These are phyloP conservation scores for Daldinia eschscholtzii DNA, from an alignment of 2,329 filamentous ascomycete genomes.

Conservation along the genomic window DNA sequence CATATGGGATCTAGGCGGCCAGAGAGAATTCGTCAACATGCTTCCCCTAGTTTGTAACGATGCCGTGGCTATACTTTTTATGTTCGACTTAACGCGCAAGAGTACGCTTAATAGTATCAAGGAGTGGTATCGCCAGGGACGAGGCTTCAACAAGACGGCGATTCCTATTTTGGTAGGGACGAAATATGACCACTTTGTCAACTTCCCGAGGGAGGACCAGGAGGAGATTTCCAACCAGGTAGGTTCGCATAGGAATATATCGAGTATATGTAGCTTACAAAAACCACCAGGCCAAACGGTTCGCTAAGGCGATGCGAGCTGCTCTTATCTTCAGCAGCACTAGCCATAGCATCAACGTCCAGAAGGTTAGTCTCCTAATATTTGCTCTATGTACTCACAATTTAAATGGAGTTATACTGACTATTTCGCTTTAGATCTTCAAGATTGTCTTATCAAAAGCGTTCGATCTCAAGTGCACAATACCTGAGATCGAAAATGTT, in stretches of 20 bases:
- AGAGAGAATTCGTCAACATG: constrained; percentile 99
- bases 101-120: constrained; percentile 99
- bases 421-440: constrained; percentile 79
- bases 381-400: neutral
- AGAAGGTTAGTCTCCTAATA: constrained; percentile 75
- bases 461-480: constrained; percentile 98
- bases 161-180: constrained; percentile 97
- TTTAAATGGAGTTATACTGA: constrained; percentile 20
- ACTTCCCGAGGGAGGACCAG: constrained; percentile 96
- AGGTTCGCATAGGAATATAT: constrained; percentile 30
- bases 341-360: constrained; percentile 99
- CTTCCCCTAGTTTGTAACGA: constrained; percentile 99
- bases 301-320: constrained; percentile 98
- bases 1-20: constrained; percentile 98
- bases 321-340: constrained; percentile 98
- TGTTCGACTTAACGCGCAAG: constrained; percentile 98
- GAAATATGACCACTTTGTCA: constrained; percentile 99
- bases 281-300: constrained; percentile 81
- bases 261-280: constrained; percentile 38
- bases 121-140: constrained; percentile 98
- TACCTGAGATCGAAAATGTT: constrained; percentile 98
- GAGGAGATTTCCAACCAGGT: constrained; percentile 99
- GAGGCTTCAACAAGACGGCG: constrained; percentile 99
- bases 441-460: constrained; percentile 99
- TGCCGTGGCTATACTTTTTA: constrained; percentile 97